phyloP scores from a whole-genome alignment of 129 eudicot genomes.

The Mikania micrantha region DNA sequence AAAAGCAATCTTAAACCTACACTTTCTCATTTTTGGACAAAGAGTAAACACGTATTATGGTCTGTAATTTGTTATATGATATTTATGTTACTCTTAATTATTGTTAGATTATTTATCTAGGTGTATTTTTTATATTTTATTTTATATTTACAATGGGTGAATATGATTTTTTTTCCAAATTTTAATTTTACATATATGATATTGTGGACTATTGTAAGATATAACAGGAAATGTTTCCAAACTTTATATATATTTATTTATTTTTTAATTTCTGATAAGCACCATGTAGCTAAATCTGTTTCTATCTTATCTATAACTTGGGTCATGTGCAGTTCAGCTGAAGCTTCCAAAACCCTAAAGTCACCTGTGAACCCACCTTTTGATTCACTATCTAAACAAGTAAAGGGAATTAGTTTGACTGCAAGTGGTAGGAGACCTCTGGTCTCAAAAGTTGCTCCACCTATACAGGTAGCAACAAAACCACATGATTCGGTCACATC shows the following conservation, averaged over 20 bases:
- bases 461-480: slow-evolving; percentile 27
- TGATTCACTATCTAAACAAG: slow-evolving; percentile 41
- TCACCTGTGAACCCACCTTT: slow-evolving; percentile 15
- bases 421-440: slow-evolving; percentile 29
- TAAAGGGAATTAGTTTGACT: slow-evolving; percentile 30
- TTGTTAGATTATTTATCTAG: neutral
- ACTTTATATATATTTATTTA: neutral
- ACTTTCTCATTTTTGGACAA: neutral
- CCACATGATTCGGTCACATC: slow-evolving; percentile 44
- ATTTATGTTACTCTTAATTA: neutral
- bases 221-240: neutral
- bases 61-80: neutral
- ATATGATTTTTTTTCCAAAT: neutral
- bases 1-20: neutral
- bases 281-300: neutral
- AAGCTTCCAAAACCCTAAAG: slow-evolving; percentile 39
- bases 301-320: slow-evolving; percentile 1
- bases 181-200: neutral
- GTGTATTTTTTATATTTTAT: neutral
- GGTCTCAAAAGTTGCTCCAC: slow-evolving; percentile 28
- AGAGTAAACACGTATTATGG: neutral
- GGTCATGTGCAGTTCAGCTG: slow-evolving; percentile 28
- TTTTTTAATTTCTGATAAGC: neutral
- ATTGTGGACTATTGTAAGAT: neutral
- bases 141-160: neutral